Evolutionary conservation across 768 basidiomycete species (phyloP), one percentile per base, ranked within the genome.

Genomic region (Collybia sordida): DNA sequence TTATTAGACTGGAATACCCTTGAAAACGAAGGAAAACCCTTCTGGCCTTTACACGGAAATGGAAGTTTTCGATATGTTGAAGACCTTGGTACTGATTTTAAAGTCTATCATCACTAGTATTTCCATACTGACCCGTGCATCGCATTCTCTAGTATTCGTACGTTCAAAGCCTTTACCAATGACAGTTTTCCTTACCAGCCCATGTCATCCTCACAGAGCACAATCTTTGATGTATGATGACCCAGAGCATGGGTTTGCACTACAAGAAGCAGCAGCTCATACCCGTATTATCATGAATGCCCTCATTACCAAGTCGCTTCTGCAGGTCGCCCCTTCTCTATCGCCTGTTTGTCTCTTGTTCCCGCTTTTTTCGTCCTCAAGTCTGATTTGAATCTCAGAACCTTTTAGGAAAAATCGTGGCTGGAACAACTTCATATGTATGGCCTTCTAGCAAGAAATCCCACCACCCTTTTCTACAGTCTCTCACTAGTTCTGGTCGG

Each of bases 11-110:
- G 79, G 78, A 3, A 65, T 81, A 23, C 58, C 72, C 11, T 53
- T 80, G 28, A 81, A 80, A 64, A 76, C 77, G 2, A 66, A 69
- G 38, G 66, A 63, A 17, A 75, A 75, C 35, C 75, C 78, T 0
- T 55, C 59, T 4, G 80, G 79, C 0, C 19, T 72, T 12, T 73
- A 69, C 59, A 80, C 77, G 0, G 74, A 72, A 52, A 65, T 75
- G 27, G 77, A 81, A 56, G 49, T 77, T 8, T 78, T 72, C 51
- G 72, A 75, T 36, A 76, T 77, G 70, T 60, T 77, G 15, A 31
- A 64, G 1, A 59, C 57, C 5, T 56, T 73, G 9, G 72, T 72
- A 53, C 40, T 53, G 9, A 42, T 49, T 18, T 39, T 7, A 24
- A 18, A 31, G n/a, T n/a, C 14, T 31, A 7, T 37, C 24, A 11